A percentile compares a stretch with the other conserved stretches of the same genome.
These are phyloP conservation scores for Paramecium octaurelia DNA, from an alignment of 73 alveolate species.

Conservation along the genomic window DNA sequence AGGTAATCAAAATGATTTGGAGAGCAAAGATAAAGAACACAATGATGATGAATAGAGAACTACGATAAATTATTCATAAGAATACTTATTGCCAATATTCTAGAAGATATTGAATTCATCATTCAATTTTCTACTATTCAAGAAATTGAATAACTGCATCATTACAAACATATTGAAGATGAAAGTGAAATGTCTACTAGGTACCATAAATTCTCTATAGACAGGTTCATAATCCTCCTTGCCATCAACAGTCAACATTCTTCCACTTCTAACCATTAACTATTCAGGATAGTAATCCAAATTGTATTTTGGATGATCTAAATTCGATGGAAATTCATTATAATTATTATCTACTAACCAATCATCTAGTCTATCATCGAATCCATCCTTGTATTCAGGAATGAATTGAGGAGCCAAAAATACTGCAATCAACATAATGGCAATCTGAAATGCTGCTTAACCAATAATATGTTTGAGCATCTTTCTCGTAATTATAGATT, in stretches of 20 bases:
- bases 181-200: constrained; percentile 86
- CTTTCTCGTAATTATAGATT: constrained; percentile 86
- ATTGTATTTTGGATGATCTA: constrained; percentile 35
- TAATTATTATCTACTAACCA: not conserved
- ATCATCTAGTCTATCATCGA: constrained; percentile 49
- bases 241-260: constrained; percentile 66
- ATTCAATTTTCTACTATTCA: constrained; percentile 84
- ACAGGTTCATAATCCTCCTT: constrained; percentile 69
- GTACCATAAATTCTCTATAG: constrained; percentile 68
- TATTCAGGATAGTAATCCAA: not conserved
- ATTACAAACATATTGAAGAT: constrained; percentile 85
- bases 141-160: constrained; percentile 81
- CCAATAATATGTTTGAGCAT: constrained; percentile 90
- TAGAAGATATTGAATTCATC: constrained; percentile 77
- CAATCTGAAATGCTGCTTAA: constrained; percentile 78
- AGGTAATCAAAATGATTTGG: constrained; percentile 40
- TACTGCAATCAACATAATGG: constrained; percentile 74
- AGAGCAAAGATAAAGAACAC: constrained; percentile 10
- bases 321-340: not conserved
- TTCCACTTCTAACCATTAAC: constrained; percentile 50
- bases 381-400: constrained; percentile 76
- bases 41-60: constrained; percentile 25
- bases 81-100: not conserved
- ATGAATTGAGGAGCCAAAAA: constrained; percentile 74
- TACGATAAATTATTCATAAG: not conserved